Percentiles rank a stretch among this genome's conserved stretches.
phyloP scores from a whole-genome alignment of 129 eudicot genomes.

The Pittosporum tobira region DNA sequence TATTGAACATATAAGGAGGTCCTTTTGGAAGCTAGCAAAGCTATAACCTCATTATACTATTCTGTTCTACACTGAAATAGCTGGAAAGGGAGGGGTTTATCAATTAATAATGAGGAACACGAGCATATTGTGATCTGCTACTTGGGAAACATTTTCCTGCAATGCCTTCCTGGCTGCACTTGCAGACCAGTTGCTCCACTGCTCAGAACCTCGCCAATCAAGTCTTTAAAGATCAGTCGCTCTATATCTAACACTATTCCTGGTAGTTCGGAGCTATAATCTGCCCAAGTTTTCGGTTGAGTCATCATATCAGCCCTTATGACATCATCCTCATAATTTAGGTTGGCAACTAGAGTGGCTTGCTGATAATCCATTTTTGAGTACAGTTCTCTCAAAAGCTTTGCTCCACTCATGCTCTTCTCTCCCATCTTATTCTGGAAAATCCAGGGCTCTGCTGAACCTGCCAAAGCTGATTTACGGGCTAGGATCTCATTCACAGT shows the following conservation, averaged over 20 bases:
- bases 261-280: constrained; percentile 37
- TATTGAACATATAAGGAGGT: background rate
- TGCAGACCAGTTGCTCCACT: constrained; percentile 24
- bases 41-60: background rate
- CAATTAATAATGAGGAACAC: background rate
- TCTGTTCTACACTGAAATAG: background rate
- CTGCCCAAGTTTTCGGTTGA: constrained; percentile 46
- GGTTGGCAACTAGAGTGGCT: constrained; percentile 20
- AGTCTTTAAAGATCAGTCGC: constrained; percentile 73
- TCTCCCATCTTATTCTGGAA: constrained; percentile 13
- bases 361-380: constrained; percentile 46
- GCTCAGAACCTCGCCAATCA: constrained; percentile 54
- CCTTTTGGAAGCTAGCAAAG: background rate
- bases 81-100: background rate
- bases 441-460: constrained; percentile 27
- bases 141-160: constrained; percentile 39
- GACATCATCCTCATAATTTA: constrained; percentile 51
- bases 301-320: constrained; percentile 48
- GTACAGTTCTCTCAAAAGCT: constrained; percentile 49
- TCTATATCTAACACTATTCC: constrained; percentile 74
- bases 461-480: constrained; percentile 27
- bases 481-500: constrained; percentile 61
- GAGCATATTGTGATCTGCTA: constrained; percentile 14
- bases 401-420: constrained; percentile 27
- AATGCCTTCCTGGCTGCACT: constrained; percentile 29